Base-by-base conservation (phyloP, 2,329 filamentous ascomycete species). In the Alternaria gaisen region DNA sequence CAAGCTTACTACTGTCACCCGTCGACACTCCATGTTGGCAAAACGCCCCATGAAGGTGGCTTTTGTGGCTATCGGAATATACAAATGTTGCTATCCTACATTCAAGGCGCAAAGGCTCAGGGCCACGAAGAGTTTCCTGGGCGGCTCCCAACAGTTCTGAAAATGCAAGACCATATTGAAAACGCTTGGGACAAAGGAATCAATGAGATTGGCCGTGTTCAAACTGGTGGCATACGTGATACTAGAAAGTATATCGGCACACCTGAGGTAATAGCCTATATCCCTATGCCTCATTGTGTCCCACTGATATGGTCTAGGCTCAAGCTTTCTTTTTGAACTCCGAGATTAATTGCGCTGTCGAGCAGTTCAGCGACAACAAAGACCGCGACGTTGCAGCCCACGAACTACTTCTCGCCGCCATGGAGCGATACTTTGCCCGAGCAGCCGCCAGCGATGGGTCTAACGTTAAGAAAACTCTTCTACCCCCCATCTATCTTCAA, bases 31-130 rank as follows among this genome's bases (percentile, higher is more conserved):
- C 94, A 97, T 72, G 85, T 98, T 26, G 92, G 91, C 53, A 97
- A 97, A 72, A 83, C 75, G 0, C 74, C 96, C 53, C 86, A 85
- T n/a, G 94, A 97, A 80, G 93, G 93, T 22, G 91, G 93, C 6
- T 98, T 98, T 76, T 98, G 94, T 75, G 94, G 94, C 4, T 98
- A 97, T 76, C 87, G 94, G 41, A 98, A 97, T 73, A 96, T 97
- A 32, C 95, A 98, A 76, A 96, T 96, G 89, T 79, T 97, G 68
- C 82, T 90, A 14, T 94, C 93, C 0, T 94, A 92, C 75, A 87
- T 97, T 20, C 86, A 89, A 60, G 86, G 85, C 9, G 80, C 86
- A 1, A 77, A 81, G 40, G 83, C 82, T 12, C 79, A 82, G 12
- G 91, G 91, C 0, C 78, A 85, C 61, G 82, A 89, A 41, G 79